Percentiles rank a stretch among this genome's conserved stretches.
Conservation (phyloP, 176 grass and related monocot genomes). For the Triticum dicoccoides region DNA sequence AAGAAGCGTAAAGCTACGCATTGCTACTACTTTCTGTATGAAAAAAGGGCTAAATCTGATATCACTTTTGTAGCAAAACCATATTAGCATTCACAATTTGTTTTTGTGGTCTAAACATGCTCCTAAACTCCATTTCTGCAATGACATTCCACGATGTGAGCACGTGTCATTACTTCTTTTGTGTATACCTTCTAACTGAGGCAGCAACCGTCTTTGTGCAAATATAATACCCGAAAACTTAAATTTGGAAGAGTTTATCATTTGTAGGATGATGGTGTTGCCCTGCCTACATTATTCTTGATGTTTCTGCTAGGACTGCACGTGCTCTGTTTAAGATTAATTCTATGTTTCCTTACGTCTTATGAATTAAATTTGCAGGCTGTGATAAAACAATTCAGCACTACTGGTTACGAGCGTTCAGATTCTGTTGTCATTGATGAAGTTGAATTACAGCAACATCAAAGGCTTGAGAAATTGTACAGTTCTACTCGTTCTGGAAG, state of each 20-base stretch:
- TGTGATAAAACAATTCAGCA: constrained; percentile 95
- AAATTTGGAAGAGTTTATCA: neutral
- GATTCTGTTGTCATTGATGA: constrained; percentile 92
- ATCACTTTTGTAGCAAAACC: neutral
- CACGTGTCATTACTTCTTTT: neutral
- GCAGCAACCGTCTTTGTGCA: constrained; percentile 10
- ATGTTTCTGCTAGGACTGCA: neutral
- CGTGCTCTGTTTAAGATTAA: neutral
- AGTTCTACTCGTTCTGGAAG: constrained; percentile 90
- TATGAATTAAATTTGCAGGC: constrained; percentile 58
- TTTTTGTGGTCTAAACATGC: neutral
- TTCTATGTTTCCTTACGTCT: constrained; percentile 24
- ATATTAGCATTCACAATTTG: neutral
- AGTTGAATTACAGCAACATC: constrained; percentile 89
- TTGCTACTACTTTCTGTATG: neutral
- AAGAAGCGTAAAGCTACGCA: neutral
- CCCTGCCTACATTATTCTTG: neutral
- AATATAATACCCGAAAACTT: neutral
- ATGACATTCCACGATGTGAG: neutral
- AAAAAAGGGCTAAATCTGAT: neutral
- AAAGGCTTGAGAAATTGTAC: constrained; percentile 90
- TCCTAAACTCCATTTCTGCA: neutral
- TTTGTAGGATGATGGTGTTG: neutral
- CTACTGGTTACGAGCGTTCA: constrained; percentile 80
- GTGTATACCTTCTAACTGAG: neutral